Percentiles rank a stretch among this genome's conserved stretches.
phyloP scores from a whole-genome alignment of 225 moss, liverwort and hornwort genomes.

The Polytrichum commune region DNA sequence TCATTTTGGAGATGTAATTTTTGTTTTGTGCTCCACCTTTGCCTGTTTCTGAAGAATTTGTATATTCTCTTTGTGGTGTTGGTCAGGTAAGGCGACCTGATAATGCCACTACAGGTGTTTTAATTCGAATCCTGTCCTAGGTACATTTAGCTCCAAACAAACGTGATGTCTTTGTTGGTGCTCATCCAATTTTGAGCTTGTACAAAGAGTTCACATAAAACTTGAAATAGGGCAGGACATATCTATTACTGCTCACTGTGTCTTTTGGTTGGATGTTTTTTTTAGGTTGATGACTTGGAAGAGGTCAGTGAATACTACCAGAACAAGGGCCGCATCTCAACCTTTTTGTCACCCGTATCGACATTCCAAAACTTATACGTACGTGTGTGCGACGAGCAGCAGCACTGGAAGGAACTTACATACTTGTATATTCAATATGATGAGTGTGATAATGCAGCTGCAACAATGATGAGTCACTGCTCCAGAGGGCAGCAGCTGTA shows the following conservation, averaged over 20 bases:
- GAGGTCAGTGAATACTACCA: constrained; percentile 76
- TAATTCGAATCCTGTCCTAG: too few species aligned
- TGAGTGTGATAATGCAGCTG: constrained; percentile 84
- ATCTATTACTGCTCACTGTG: too few species aligned
- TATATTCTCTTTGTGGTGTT: too few species aligned
- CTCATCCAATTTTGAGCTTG: not conserved
- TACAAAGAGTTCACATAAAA: not conserved
- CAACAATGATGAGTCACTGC: constrained; percentile 92
- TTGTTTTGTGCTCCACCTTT: too few species aligned
- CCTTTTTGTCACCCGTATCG: constrained; percentile 76
- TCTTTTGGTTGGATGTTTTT: not conserved
- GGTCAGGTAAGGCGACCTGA: too few species aligned
- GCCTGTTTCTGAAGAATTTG: too few species aligned
- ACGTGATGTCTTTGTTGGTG: too few species aligned
- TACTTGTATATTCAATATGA: constrained; percentile 88
- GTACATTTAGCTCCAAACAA: too few species aligned
- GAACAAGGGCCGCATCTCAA: constrained; percentile 71
- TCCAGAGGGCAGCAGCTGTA: constrained; percentile 55
- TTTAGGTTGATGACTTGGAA: constrained; percentile 71
- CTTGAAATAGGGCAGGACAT: too few species aligned
- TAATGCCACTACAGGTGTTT: not conserved
- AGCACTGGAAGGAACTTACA: constrained; percentile 92
- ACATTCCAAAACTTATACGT: constrained; percentile 90
- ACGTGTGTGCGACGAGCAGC: constrained; percentile 87
- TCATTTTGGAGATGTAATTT: too few species aligned